Evolutionary conservation across 495 filamentous ascomycete species (phyloP).

Genomic region (Aspergillus nidulans): DNA sequence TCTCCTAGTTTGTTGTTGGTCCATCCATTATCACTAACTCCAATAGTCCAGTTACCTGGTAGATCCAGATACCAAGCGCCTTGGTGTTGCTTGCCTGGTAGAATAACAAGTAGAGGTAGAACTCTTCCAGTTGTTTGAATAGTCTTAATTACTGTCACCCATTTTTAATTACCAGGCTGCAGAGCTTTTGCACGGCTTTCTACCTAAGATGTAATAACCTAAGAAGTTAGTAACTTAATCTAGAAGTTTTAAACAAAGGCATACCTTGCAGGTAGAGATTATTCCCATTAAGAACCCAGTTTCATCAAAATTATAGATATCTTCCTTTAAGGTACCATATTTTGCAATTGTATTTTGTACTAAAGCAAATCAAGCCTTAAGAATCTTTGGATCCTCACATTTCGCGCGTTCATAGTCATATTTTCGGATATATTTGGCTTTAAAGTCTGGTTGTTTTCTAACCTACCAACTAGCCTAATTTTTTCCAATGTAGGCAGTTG

Average conservation of each 20-base stretch:
- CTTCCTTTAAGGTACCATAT: slow-evolving; percentile 26
- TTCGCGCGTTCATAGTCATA: slow-evolving; percentile 11
- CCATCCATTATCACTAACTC: background rate
- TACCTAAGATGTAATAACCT: slow-evolving; percentile 1
- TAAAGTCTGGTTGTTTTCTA: slow-evolving; percentile 1
- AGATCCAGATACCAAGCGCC: background rate
- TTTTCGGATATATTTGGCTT: slow-evolving; percentile 8
- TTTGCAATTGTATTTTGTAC: slow-evolving; percentile 19
- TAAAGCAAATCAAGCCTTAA: background rate
- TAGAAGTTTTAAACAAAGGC: background rate
- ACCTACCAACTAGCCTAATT: slow-evolving; percentile 4
- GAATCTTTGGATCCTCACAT: slow-evolving; percentile 7
- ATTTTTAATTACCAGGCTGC: too few relatives aligned
- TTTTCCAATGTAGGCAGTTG: background rate
- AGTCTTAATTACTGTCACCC: background rate
- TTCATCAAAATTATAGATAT: slow-evolving; percentile 46
- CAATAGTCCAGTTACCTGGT: background rate
- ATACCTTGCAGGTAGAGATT: background rate
- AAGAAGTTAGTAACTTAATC: background rate
- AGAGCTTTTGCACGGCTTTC: background rate
- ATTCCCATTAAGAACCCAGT: slow-evolving; percentile 17
- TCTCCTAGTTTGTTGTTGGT: background rate
- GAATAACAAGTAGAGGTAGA: background rate
- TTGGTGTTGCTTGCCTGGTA: background rate
- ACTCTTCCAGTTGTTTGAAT: background rate